Evolutionary conservation across 208 protist species (phyloP).

Genomic region (Porcisia deanei): DNA sequence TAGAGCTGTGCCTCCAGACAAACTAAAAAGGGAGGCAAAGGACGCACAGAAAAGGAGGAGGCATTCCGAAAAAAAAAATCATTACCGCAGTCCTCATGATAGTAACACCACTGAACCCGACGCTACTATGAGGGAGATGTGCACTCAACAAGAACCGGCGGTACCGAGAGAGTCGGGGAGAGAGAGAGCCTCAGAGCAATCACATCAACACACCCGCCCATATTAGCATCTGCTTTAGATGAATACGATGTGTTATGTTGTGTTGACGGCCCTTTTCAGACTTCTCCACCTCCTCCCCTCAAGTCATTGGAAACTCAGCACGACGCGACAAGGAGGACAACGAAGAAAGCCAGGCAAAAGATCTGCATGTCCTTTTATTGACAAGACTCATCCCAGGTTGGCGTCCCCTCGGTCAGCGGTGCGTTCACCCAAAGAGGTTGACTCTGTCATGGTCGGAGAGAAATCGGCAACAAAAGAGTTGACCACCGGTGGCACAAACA

Average conservation of each 20-base stretch:
- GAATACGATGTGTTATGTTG: neutral
- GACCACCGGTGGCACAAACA: neutral
- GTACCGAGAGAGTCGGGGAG: neutral
- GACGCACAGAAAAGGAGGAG: neutral
- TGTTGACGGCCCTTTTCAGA: neutral
- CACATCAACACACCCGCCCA: neutral
- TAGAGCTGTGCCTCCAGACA: neutral
- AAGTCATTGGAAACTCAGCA: neutral
- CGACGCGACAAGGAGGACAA: neutral
- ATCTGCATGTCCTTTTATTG: neutral
- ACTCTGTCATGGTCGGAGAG: neutral
- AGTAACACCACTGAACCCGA: neutral
- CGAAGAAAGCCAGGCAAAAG: too few species aligned
- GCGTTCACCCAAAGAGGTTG: neutral
- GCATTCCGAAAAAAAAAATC: neutral
- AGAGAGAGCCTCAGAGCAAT: neutral
- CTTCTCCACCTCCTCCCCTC: neutral
- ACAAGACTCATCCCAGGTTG: neutral
- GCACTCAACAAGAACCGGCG: neutral
- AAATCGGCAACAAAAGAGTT: neutral
- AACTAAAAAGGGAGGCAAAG: constrained; percentile 13
- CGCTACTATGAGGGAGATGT: neutral
- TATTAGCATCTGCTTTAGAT: neutral
- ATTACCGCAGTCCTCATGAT: neutral
- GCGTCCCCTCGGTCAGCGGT: neutral